These are phyloP conservation scores for Barbarea vulgaris DNA, from an alignment of 345 rosid genomes.

Conservation along the genomic window DNA sequence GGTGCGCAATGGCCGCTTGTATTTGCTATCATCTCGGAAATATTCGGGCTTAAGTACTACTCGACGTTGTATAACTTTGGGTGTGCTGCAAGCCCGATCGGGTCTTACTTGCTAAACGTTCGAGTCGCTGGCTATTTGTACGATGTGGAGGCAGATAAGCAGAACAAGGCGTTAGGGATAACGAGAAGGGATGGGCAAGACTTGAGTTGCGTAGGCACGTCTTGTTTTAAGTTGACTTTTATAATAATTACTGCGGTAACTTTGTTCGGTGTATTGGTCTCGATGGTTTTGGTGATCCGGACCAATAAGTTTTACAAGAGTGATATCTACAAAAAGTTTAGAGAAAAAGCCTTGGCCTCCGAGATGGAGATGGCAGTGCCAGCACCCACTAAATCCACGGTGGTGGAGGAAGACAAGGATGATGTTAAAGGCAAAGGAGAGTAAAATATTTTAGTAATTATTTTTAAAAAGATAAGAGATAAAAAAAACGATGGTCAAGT, in stretches of 20 bases:
- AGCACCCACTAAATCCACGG: not conserved
- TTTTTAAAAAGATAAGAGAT: not conserved
- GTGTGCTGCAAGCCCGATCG: conserved; percentile 50
- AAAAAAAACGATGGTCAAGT: conserved; percentile 8
- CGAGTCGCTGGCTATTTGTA: conserved; percentile 53
- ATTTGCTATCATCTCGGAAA: conserved; percentile 54
- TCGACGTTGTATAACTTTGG: conserved; percentile 54
- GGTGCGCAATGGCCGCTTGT: conserved; percentile 58
- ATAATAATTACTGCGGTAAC: conserved; percentile 48
- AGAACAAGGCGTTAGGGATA: conserved; percentile 39
- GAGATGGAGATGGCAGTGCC: conserved; percentile 32
- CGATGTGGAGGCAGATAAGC: conserved; percentile 52
- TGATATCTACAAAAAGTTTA: conserved; percentile 55
- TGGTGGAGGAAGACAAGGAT: conserved; percentile 20
- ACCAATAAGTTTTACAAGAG: conserved; percentile 52
- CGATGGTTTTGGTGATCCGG: conserved; percentile 49
- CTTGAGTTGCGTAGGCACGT: conserved; percentile 46
- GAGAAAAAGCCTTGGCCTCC: conserved; percentile 29
- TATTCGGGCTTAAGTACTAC: conserved; percentile 60
- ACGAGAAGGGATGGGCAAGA: conserved; percentile 31
- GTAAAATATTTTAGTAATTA: conserved; percentile 16
- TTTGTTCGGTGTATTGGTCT: conserved; percentile 49
- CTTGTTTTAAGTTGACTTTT: conserved; percentile 50
- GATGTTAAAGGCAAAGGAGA: conserved; percentile 21
- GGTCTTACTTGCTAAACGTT: conserved; percentile 52